Percentiles rank a stretch among this genome's conserved stretches.
Conservation (phyloP, 202 grass and related monocot genomes). For the Setaria viridis region DNA sequence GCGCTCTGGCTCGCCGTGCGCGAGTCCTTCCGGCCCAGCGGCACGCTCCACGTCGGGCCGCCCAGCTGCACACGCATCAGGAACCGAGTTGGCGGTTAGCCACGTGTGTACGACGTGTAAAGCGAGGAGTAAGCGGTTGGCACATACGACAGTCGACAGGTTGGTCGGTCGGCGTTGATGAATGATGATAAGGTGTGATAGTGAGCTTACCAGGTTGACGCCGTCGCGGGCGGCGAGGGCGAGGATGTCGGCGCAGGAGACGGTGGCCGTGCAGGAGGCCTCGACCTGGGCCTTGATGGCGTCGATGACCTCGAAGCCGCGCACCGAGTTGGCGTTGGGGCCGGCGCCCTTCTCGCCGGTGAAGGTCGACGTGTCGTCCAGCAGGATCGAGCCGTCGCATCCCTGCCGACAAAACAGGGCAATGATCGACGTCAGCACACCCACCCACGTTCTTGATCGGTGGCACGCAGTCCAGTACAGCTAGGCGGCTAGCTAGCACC, state of each 20-base stretch:
- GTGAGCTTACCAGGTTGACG: slow-evolving; percentile 60
- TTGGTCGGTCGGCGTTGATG: no score
- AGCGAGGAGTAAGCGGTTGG: not conserved
- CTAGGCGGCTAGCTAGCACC: no score
- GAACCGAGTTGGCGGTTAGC: not conserved
- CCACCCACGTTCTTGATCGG: not conserved
- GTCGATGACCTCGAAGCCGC: slow-evolving; percentile 88
- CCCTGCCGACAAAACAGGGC: slow-evolving; percentile 47
- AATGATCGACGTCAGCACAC: not conserved
- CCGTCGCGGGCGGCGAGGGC: slow-evolving; percentile 73
- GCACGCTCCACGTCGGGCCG: slow-evolving; percentile 70
- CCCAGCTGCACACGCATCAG: slow-evolving; percentile 42
- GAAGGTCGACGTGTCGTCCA: slow-evolving; percentile 65
- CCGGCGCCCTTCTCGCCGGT: slow-evolving; percentile 72
- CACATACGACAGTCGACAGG: not conserved
- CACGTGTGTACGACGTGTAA: not conserved
- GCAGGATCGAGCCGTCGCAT: slow-evolving; percentile 80
- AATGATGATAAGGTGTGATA: no score
- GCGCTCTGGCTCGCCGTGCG: slow-evolving; percentile 64
- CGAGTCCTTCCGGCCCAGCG: slow-evolving; percentile 69
- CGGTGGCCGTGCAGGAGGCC: slow-evolving; percentile 59
- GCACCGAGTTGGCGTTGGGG: slow-evolving; percentile 70
- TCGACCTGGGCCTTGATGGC: slow-evolving; percentile 83
- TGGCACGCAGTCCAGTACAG: not conserved
- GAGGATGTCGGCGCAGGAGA: slow-evolving; percentile 93